Percentiles rank a stretch among this genome's conserved stretches.
Evolutionary conservation across 2,329 filamentous ascomycete species (phyloP).

Genomic region (Didymella lethalis): DNA sequence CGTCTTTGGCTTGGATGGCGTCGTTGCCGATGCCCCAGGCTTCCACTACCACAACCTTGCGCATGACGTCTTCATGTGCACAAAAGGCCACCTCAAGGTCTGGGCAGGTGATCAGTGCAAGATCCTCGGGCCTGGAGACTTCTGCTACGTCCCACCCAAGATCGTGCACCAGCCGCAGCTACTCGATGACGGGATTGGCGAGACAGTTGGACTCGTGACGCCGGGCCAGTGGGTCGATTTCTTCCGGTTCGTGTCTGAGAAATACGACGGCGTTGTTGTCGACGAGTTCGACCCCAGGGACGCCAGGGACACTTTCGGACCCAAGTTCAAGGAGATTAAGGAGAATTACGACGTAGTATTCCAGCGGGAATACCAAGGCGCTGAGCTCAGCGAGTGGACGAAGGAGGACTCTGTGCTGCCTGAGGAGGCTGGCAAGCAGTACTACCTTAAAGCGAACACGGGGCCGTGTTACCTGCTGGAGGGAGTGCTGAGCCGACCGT

Average conservation of each 20-base stretch:
- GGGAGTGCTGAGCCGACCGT: slow-evolving; percentile 25
- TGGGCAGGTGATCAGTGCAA: slow-evolving; percentile 30
- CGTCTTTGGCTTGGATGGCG: slow-evolving; percentile 30
- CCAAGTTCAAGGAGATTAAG: slow-evolving; percentile 29
- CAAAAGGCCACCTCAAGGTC: slow-evolving; percentile 28
- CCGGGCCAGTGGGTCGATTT: slow-evolving; percentile 35
- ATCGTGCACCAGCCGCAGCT: slow-evolving; percentile 30
- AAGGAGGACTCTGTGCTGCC: slow-evolving; percentile 21
- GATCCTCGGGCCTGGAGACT: slow-evolving; percentile 31
- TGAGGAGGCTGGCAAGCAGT: slow-evolving; percentile 16
- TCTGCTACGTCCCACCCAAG: slow-evolving; percentile 30
- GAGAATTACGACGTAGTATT: slow-evolving; percentile 33
- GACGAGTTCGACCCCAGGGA: slow-evolving; percentile 28
- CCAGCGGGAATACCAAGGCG: slow-evolving; percentile 23
- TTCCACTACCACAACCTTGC: slow-evolving; percentile 34
- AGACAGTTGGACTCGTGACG: slow-evolving; percentile 30
- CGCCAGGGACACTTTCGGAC: slow-evolving; percentile 22
- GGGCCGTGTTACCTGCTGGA: slow-evolving; percentile 29
- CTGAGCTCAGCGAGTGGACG: slow-evolving; percentile 21
- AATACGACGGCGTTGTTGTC: slow-evolving; percentile 29
- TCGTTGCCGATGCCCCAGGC: slow-evolving; percentile 28
- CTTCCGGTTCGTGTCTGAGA: slow-evolving; percentile 30
- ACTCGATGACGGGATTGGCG: slow-evolving; percentile 26
- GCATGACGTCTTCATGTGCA: slow-evolving; percentile 36
- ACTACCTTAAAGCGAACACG: slow-evolving; percentile 31